Base-by-base conservation (phyloP, 352 stramenopile genomes). In the Globisporangium takayamanum region DNA sequence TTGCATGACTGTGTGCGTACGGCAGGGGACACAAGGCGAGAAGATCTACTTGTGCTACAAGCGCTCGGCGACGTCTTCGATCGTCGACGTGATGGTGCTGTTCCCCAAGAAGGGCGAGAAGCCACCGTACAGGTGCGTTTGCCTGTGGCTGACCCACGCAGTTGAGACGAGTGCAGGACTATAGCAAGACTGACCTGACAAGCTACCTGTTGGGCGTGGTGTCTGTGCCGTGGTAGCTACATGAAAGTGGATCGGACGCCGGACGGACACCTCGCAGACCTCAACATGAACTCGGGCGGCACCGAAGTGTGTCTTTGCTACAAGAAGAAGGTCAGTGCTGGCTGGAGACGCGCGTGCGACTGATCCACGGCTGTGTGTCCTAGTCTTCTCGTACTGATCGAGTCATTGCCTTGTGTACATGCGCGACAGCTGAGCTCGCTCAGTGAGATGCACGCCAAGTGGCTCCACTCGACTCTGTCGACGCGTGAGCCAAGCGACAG, bases 61-160 rank as follows among this genome's bases (percentile, higher is more conserved):
- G 47, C 70, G 85, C 22, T 93, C 81, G 3, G 49, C 67, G 20
- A 80, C 59, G 33, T 86, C 80, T 7, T 72, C 72, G 2, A 83
- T 95, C 33, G 67, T 78, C 22, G 83, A 92, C 51, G 67, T 92
- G 28, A 67, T 76, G 8, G 70, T 93, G 26, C 48, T 95, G 16
- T 93, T 91, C 20, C 81, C 85, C 2, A 82, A 79, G 44, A 95
- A 95, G 60, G 84, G 81, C n/a, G 85, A 93, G 42, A 89, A 77
- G 25, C 64, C 89, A 30, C 84, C 83, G 5, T 95, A 92, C 47
- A 80, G 83, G 80, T 95, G 73, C 54, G 58, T 8, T 14, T 5
- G 11, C 3, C 16, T 33, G 46, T 14, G 15, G 16, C 14, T n/a
- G 1, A 12, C 14, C 14, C 16, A 30, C 10, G 3, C 16, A 36